A percentile compares a stretch with the other conserved stretches of the same genome.
Evolutionary conservation across 2,329 filamentous ascomycete species (phyloP).

Genomic region (Sporothrix mexicana): DNA sequence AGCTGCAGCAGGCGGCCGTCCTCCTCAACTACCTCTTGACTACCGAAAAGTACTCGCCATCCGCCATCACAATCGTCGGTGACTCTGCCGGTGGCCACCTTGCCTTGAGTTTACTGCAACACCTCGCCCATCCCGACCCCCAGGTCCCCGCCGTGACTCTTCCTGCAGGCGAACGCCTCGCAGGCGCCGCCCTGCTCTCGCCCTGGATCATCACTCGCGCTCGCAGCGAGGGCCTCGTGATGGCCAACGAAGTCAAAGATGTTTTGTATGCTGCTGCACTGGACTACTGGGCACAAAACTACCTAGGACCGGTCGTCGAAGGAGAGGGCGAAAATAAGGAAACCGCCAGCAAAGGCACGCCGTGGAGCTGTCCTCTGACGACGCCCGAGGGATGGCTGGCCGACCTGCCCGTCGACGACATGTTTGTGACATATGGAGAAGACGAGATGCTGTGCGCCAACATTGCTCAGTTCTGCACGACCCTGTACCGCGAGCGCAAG

Average conservation of each 20-base stretch:
- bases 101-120: conserved; percentile 26
- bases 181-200: conserved; percentile 28
- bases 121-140: conserved; percentile 30
- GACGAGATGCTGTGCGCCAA: conserved; percentile 24
- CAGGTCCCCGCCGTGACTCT: conserved; percentile 1
- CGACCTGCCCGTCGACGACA: conserved; percentile 28
- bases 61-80: conserved; percentile 24
- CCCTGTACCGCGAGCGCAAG: not conserved
- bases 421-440: conserved; percentile 31
- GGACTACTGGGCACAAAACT: conserved; percentile 26
- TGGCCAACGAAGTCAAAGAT: conserved; percentile 17
- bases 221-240: conserved; percentile 14
- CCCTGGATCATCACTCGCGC: conserved; percentile 22
- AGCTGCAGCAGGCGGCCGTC: conserved; percentile 26
- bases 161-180: not conserved
- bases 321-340: not conserved
- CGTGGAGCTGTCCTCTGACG: conserved; percentile 27
- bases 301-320: not conserved
- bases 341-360: not conserved
- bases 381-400: conserved; percentile 24
- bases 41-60: not conserved
- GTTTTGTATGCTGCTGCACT: conserved; percentile 16
- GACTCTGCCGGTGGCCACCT: conserved; percentile 31
- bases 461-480: not conserved
- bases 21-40: conserved; percentile 22